Evolutionary conservation across 2,329 filamentous ascomycete genomes (phyloP), one percentile per base, ranked within the genome.

Genomic region (Penicillium sp.): DNA sequence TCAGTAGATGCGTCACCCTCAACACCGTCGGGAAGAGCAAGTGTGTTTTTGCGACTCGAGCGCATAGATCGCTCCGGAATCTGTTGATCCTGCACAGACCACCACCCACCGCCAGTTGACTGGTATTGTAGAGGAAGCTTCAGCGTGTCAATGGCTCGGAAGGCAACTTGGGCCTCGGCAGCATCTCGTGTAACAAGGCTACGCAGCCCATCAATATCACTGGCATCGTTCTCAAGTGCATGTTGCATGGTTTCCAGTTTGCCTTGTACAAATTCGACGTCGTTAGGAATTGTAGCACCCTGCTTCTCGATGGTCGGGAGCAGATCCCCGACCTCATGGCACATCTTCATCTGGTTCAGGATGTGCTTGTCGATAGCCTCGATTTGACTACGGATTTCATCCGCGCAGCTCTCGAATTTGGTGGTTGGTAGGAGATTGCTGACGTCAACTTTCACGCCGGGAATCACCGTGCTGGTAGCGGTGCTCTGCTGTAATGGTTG

Each of bases 401-500:
- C 89, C 58, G 89, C 85, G 29, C 96, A 86, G 73, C 96, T 93
- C 70, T 92, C 90, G 78, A 94, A 97, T 59, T 94, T 90, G 4
- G 92, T 96, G 0, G 92, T 96, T 16, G 89, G 88, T 50, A 91
- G 86, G 58, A 97, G 80, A 69, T 89, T 90, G 65, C 84, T 84
- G 50, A 89, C 76, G 73, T 94, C 89, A 66, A 96, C 89, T 67
- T 89, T 87, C 18, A 91, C 88, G 18, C 89, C 90, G 0, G 88
- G 86, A 16, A 87, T 81, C 14, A 77, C 72, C 3, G 69, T 72
- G 4, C 63, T 64, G 9, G 63, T 59, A 26, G 68, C 60, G 9
- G 71, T 67, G 61, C 66, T 72, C 58, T 71, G 69, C 58, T 71
- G 71, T 22, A 71, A 63, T 22, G 68, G 64, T 55, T 70, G 69